These are phyloP conservation scores for Cystobasidium tubakii DNA, from an alignment of 768 basidiomycete species.

Conservation along the genomic window DNA sequence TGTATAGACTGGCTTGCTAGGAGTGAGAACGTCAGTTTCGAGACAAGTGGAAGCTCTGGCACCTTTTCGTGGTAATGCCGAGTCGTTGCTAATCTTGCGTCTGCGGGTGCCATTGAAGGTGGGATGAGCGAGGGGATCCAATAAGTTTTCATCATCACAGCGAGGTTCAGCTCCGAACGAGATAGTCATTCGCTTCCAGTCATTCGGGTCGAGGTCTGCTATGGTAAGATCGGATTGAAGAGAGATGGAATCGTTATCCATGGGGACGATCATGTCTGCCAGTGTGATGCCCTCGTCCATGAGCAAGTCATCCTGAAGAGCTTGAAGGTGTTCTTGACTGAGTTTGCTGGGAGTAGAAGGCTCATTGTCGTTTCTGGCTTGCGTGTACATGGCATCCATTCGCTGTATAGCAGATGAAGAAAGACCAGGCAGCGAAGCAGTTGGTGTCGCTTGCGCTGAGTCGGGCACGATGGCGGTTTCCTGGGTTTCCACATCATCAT, in stretches of 20 bases:
- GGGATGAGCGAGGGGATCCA: background rate
- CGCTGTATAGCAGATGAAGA: background rate
- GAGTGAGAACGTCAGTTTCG: background rate
- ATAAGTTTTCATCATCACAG: background rate
- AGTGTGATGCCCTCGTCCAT: background rate
- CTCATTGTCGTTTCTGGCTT: background rate
- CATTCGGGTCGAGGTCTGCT: background rate
- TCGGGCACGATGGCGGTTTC: background rate
- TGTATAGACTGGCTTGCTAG: background rate
- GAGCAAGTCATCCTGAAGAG: background rate
- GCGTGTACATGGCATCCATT: background rate
- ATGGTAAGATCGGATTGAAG: constrained; percentile 8
- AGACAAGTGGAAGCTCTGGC: background rate
- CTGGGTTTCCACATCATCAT: background rate
- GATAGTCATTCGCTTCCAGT: background rate
- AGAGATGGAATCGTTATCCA: background rate
- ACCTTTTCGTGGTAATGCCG: background rate
- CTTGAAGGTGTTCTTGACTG: background rate
- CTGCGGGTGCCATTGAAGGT: background rate
- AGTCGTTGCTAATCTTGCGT: background rate
- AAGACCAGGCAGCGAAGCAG: background rate
- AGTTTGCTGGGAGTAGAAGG: background rate
- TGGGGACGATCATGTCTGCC: background rate
- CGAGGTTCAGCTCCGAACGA: constrained; percentile 4
- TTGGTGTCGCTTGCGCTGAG: background rate